These are phyloP conservation scores for Neurospora sp. DNA, from an alignment of 495 filamentous ascomycete genomes.

Conservation along the genomic window DNA sequence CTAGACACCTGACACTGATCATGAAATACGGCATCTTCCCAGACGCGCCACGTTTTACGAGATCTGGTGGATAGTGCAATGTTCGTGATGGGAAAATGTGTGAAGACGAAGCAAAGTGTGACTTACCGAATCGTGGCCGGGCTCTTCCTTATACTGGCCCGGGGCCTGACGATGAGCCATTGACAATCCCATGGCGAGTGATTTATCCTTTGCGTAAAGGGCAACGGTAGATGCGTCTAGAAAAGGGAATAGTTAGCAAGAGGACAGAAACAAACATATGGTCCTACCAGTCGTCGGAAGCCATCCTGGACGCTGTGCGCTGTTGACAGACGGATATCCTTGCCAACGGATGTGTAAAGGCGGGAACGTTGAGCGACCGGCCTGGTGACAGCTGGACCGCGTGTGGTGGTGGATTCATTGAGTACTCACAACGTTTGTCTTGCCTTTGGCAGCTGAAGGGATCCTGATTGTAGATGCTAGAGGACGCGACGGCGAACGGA, in stretches of 20 bases:
- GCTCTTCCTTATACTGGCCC: slow-evolving; percentile 28
- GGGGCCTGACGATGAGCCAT: slow-evolving; percentile 32
- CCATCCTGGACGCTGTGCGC: background rate
- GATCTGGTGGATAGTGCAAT: background rate
- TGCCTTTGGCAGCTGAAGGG: background rate
- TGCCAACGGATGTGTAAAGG: background rate
- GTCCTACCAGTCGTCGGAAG: background rate
- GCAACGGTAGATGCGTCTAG: background rate
- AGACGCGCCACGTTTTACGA: background rate
- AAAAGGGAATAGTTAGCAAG: background rate
- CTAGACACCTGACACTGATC: background rate
- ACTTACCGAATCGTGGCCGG: slow-evolving; percentile 29
- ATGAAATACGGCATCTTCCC: background rate
- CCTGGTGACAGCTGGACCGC: background rate
- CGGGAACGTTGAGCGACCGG: background rate
- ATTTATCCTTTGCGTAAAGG: background rate
- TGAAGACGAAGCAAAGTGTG: slow-evolving; percentile 4
- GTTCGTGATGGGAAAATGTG: background rate
- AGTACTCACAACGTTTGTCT: background rate
- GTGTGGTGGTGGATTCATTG: background rate
- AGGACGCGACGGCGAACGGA: background rate
- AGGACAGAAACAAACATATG: background rate
- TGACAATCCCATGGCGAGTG: slow-evolving; percentile 24
- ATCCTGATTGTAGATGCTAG: background rate
- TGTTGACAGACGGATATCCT: background rate